Evolutionary conservation across 768 basidiomycete species (phyloP), one percentile per base, ranked within the genome.

Genomic region (Russula sp.): DNA sequence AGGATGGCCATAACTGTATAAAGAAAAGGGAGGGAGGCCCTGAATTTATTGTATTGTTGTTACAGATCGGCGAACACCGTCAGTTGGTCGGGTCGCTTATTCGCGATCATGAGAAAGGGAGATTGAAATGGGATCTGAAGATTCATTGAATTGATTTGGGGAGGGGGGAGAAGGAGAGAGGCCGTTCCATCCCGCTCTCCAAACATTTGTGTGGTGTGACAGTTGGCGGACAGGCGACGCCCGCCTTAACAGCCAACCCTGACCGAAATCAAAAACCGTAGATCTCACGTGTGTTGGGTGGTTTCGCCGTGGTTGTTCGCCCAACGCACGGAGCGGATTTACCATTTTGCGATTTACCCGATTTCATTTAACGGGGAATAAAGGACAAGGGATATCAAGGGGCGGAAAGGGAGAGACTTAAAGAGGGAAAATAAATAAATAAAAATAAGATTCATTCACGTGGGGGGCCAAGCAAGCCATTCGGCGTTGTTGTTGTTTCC

Each of bases 31-130:
- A 28, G 9, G 2, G 32, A 59, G 63, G 53, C 36, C 63, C 63
- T 64, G 59, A 64, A 64, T 64, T 64, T 64, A 64, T 30, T 30
- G n/a, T n/a, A n/a, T n/a, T n/a, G n/a, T 54, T 59, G 44, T 59
- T 26, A 36, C 34, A n/a, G 52, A 60, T 64, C 63, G 63, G 63
- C 53, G 38, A 60, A 64, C 36, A 42, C 63, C 59, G 58, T 49
- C 20, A 24, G 26, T 7, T 20, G 9, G 38, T 24, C 22, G 34
- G 10, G 49, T 50, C 49, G 46, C 10, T n/a, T 32, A n/a, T 53
- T 30, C 22, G 22, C 53, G 22, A 22, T 48, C n/a, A 22, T 46
- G n/a, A 22, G n/a, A 46, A 46, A 44, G 55, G 22, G n/a, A 44
- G 55, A n/a, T n/a, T n/a, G n/a, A n/a, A n/a, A 38, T 62, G 38